phyloP scores from a whole-genome alignment of 345 rosid species.

The Arabidopsis arenosa region DNA sequence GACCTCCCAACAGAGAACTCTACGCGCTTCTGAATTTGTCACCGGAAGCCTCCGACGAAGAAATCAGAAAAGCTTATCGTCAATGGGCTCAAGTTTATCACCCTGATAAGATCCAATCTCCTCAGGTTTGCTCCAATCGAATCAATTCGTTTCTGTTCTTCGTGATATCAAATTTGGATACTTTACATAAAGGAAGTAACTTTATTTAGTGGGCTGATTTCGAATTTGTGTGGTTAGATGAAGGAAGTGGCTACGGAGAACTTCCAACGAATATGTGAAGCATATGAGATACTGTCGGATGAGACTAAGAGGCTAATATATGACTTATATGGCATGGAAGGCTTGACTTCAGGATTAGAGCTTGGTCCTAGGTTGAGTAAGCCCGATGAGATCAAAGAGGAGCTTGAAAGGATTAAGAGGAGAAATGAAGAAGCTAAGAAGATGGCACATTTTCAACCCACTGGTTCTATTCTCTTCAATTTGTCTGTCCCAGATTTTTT shows the following conservation, averaged over 20 bases:
- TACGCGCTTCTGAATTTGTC: slow-evolving; percentile 88
- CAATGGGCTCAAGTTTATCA: slow-evolving; percentile 99
- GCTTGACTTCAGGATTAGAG: slow-evolving; percentile 82
- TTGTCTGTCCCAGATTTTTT: slow-evolving; percentile 75
- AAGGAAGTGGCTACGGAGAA: slow-evolving; percentile 87
- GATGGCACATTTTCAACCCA: slow-evolving; percentile 65
- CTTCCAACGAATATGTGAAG: slow-evolving; percentile 92
- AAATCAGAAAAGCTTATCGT: slow-evolving; percentile 85
- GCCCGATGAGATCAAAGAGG: slow-evolving; percentile 81
- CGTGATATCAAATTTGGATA: background rate
- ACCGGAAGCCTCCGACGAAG: slow-evolving; percentile 93
- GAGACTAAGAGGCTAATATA: slow-evolving; percentile 82
- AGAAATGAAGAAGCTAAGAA: slow-evolving; percentile 73
- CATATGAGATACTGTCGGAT: slow-evolving; percentile 84
- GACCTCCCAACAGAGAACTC: slow-evolving; percentile 69
- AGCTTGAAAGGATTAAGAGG: slow-evolving; percentile 71
- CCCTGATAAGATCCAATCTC: slow-evolving; percentile 88
- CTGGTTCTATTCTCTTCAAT: slow-evolving; percentile 69
- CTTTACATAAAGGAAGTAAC: slow-evolving; percentile 9
- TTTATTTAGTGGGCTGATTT: slow-evolving; percentile 18
- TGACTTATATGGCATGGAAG: slow-evolving; percentile 97
- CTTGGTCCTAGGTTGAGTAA: slow-evolving; percentile 84
- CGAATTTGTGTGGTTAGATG: slow-evolving; percentile 56
- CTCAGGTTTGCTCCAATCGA: slow-evolving; percentile 53
- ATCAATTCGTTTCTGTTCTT: background rate